Percentiles rank a stretch among this genome's conserved stretches.
Conservation (phyloP, 495 filamentous ascomycete species). For the Cudoniella acicularis region DNA sequence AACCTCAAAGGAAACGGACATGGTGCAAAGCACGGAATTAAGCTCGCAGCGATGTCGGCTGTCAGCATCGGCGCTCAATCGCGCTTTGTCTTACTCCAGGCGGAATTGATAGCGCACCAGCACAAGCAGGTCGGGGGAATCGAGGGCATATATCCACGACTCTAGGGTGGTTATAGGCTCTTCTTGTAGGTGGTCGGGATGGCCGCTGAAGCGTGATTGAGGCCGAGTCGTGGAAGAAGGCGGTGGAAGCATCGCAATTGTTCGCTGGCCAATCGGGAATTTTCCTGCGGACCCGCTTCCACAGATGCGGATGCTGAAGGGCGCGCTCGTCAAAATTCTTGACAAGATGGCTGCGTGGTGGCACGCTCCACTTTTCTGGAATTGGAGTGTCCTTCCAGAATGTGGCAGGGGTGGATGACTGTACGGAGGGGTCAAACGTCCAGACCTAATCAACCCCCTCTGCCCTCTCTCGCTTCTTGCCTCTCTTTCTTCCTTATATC, state of each 20-base stretch:
- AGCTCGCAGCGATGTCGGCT: neutral
- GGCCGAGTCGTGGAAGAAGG: neutral
- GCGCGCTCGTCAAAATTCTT: constrained; percentile 7
- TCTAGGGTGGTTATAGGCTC: neutral
- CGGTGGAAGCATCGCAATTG: constrained; percentile 2
- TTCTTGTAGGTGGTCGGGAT: neutral
- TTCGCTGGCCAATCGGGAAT: constrained; percentile 15
- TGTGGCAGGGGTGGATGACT: neutral
- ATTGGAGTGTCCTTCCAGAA: neutral
- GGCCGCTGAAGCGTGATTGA: too few relatives aligned
- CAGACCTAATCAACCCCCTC: neutral
- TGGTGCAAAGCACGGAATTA: neutral
- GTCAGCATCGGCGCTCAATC: neutral
- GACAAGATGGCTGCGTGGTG: neutral
- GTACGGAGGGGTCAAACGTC: neutral
- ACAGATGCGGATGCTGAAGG: constrained; percentile 5
- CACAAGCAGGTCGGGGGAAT: too few relatives aligned
- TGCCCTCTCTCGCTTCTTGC: neutral
- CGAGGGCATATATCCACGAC: too few relatives aligned
- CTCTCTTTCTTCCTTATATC: constrained; percentile 1
- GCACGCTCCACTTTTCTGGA: neutral
- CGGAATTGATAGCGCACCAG: too few relatives aligned
- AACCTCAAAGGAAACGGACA: neutral
- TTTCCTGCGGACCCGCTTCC: neutral
- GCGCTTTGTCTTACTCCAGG: too few relatives aligned